Evolutionary conservation across 176 grass and related monocot genomes (phyloP), one percentile per base, ranked within the genome.

Genomic region (Poa pratensis): DNA sequence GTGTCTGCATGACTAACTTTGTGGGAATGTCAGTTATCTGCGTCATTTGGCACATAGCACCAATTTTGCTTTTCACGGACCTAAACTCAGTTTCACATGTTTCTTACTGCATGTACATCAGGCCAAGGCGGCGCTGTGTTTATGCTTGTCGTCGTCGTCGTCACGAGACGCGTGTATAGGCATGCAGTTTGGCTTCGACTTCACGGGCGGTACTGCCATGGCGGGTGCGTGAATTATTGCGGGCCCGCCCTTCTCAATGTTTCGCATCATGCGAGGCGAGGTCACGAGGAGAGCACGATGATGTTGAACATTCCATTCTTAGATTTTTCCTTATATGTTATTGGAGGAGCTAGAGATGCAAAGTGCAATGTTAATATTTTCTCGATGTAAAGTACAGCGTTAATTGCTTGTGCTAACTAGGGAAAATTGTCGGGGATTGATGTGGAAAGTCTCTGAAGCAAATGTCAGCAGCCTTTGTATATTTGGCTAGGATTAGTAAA

Each of bases 131-230:
- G 69, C 16, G 40, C 69, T 72, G 40, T 71, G 68, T 23, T 40
- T 68, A 42, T 14, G 68, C 68, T 7, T 45, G 68, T 69, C 66
- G 7, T 69, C 65, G 32, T 23, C 39, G 37, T 43, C 37, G 67
- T 71, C 68, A 72, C 69, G 69, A 16, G 69, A 26, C 69, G 42
- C 35, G 40, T 35, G 67, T 19, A 39, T 1, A 11, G 20, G 8
- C 3, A 42, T 69, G 57, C 57, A 59, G n/a, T 28, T 72, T 46
- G 69, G 69, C 40, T 72, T 72, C 69, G 7, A 72, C 40, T 16
- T 72, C 69, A 73, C 69, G 69, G 40, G 69, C 4, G 40, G 11
- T 37, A 18, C 9, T 11, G 28, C 17, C 19, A n/a, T 20, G 19
- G 18, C 20, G 4, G 9, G 18, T 37, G 35, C 18, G 67, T n/a